These are phyloP conservation scores for Aureobasidium leucospermi DNA, from an alignment of 2,329 filamentous ascomycete species.

Conservation along the genomic window DNA sequence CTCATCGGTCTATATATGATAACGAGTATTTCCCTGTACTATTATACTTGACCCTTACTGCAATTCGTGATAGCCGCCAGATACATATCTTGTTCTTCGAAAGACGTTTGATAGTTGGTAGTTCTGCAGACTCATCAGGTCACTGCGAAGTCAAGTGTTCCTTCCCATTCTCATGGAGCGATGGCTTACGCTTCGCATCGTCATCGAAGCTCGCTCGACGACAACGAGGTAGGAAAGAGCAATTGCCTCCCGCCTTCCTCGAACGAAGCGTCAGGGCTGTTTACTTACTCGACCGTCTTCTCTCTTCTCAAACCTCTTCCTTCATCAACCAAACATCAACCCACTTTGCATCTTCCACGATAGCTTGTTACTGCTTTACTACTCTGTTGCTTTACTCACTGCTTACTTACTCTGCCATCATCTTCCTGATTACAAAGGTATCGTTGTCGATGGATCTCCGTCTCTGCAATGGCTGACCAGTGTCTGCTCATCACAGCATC, in stretches of 20 bases:
- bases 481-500: background rate
- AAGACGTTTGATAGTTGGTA: background rate
- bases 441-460: background rate
- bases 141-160: too few relatives aligned
- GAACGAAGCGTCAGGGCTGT: background rate
- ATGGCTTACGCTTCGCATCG: background rate
- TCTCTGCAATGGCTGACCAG: background rate
- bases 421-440: background rate
- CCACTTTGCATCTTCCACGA: constrained; percentile 2
- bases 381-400: constrained; percentile 1
- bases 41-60: too few relatives aligned
- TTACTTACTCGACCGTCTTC: background rate
- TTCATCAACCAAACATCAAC: constrained; percentile 8
- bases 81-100: background rate
- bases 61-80: too few relatives aligned
- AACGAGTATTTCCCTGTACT: background rate
- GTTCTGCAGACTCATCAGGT: too few relatives aligned
- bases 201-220: background rate
- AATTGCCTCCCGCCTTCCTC: background rate
- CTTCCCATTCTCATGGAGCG: too few relatives aligned
- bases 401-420: background rate
- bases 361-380: constrained; percentile 6
- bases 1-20: background rate
- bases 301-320: background rate
- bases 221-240: background rate